Percentiles rank a stretch among this genome's conserved stretches.
These are phyloP conservation scores for Verticillium klebahnii DNA, from an alignment of 2,329 filamentous ascomycete genomes.

Conservation along the genomic window DNA sequence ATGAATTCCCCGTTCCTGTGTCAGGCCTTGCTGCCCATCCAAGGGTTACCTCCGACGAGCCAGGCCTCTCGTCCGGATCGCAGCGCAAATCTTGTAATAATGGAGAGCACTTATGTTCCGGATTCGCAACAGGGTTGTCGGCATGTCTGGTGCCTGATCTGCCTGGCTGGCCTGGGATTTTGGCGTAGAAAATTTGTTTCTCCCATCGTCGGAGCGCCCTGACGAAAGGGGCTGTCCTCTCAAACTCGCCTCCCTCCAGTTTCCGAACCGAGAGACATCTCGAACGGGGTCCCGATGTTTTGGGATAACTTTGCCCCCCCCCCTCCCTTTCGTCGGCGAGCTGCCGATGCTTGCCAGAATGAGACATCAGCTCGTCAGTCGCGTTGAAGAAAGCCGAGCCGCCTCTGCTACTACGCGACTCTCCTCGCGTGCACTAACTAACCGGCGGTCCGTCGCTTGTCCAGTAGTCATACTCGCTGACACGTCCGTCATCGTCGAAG, in stretches of 20 bases:
- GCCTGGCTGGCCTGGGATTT: background rate
- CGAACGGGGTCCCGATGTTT: background rate
- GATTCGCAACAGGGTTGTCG: conserved; percentile 14
- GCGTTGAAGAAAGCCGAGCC: background rate
- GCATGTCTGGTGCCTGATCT: background rate
- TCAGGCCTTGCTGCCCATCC: background rate
- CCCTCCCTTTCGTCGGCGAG: background rate
- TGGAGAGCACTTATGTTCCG: conserved; percentile 8
- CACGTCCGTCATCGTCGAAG: background rate
- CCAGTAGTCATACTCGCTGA: background rate
- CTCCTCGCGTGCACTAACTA: too few relatives aligned
- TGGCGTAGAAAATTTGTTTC: background rate
- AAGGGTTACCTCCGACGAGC: background rate
- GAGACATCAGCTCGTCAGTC: background rate
- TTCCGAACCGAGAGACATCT: background rate
- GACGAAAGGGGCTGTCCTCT: background rate
- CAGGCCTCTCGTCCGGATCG: background rate
- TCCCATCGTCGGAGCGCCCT: background rate
- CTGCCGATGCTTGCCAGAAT: background rate
- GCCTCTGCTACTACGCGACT: background rate
- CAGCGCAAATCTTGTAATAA: conserved; percentile 1
- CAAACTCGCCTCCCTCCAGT: background rate
- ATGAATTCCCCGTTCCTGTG: background rate
- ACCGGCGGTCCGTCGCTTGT: background rate
- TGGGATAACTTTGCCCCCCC: background rate